Evolutionary conservation across 106 monocot species (phyloP).

Genomic region (Dendrobium huoshanense): DNA sequence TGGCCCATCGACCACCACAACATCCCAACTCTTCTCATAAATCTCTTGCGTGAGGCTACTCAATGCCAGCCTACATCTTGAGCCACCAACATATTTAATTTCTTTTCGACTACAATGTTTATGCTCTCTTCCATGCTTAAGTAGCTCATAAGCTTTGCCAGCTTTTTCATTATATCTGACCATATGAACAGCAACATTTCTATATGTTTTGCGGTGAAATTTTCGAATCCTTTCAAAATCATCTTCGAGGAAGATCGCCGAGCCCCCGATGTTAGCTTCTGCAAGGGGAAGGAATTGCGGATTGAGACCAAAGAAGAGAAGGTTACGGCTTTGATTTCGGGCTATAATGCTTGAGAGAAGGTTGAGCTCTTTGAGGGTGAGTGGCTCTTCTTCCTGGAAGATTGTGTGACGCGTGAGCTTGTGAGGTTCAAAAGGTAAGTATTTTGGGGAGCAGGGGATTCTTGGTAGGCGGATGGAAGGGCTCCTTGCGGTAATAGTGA

Average conservation of each 20-base stretch:
- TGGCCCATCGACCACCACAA: slow-evolving; percentile 36
- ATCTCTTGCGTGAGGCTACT: slow-evolving; percentile 22
- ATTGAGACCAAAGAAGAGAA: slow-evolving; percentile 43
- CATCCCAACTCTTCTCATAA: slow-evolving; percentile 27
- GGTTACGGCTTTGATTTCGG: slow-evolving; percentile 32
- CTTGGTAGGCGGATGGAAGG: background rate
- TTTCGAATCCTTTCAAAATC: slow-evolving; percentile 12
- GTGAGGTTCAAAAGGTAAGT: background rate
- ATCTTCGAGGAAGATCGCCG: slow-evolving; percentile 41
- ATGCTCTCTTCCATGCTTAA: slow-evolving; percentile 26
- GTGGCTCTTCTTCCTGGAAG: slow-evolving; percentile 6
- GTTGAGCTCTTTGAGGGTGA: slow-evolving; percentile 35
- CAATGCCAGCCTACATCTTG: slow-evolving; percentile 21
- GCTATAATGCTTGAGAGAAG: slow-evolving; percentile 26
- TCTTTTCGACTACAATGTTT: slow-evolving; percentile 13
- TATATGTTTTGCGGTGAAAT: too few species aligned
- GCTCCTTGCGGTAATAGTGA: slow-evolving; percentile 18
- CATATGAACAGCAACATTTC: slow-evolving; percentile 12
- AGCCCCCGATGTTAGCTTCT: slow-evolving; percentile 11
- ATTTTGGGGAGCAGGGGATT: background rate
- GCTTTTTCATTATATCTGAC: slow-evolving; percentile 23
- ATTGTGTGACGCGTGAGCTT: background rate
- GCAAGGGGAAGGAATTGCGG: slow-evolving; percentile 27
- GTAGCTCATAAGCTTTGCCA: slow-evolving; percentile 33
- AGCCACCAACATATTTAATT: background rate